Evolutionary conservation across 2,329 filamentous ascomycete species (phyloP).

Genomic region (Calonectria pauciramosa): DNA sequence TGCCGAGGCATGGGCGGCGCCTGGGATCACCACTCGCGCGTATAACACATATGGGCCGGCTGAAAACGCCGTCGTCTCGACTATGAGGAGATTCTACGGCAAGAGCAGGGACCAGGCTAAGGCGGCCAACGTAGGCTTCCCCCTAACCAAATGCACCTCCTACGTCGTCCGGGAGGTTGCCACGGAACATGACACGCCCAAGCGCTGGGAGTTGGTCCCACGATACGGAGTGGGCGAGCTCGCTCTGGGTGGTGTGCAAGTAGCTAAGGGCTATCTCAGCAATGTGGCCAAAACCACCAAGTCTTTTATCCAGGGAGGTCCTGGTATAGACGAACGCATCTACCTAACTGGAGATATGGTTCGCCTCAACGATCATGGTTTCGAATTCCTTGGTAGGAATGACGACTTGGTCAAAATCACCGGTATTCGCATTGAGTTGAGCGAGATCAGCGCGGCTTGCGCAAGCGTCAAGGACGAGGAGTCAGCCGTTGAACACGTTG

Average conservation of each 20-base stretch:
- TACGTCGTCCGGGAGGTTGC: background rate
- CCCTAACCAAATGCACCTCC: background rate
- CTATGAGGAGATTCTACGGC: background rate
- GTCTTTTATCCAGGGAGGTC: background rate
- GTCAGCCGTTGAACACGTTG: background rate
- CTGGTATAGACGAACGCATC: background rate
- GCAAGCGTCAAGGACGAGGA: conserved; percentile 2
- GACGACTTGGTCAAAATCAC: conserved; percentile 1
- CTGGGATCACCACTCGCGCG: background rate
- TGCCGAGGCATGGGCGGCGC: background rate
- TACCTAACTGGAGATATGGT: background rate
- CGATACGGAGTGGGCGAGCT: background rate
- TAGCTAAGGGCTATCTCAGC: background rate
- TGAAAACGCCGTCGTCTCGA: background rate
- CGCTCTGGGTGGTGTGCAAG: background rate
- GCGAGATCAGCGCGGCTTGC: background rate
- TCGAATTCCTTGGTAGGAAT: background rate
- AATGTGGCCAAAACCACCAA: background rate
- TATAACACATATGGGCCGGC: background rate
- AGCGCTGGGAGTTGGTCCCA: background rate
- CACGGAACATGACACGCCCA: background rate
- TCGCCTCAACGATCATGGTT: background rate
- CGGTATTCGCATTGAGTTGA: background rate
- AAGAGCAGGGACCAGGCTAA: background rate
- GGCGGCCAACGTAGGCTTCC: background rate